A percentile compares a stretch with the other conserved stretches of the same genome.
These are phyloP conservation scores for Achaetomiella virescens DNA, from an alignment of 495 filamentous ascomycete species.

Conservation along the genomic window DNA sequence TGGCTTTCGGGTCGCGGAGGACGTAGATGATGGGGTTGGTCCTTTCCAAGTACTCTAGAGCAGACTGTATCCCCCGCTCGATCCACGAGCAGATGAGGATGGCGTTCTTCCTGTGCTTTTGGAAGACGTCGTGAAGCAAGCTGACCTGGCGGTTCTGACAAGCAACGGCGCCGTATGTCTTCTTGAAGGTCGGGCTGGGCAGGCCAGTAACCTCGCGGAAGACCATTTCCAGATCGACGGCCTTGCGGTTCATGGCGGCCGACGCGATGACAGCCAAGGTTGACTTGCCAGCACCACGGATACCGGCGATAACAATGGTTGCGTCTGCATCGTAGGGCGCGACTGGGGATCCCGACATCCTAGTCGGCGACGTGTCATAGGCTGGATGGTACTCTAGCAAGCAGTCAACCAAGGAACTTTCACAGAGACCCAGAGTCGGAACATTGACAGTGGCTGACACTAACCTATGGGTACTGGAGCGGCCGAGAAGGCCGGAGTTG, in stretches of 20 bases:
- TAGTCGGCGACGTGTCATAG: conserved; percentile 9
- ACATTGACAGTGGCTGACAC: not conserved
- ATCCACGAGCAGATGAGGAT: conserved; percentile 60
- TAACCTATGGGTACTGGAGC: conserved; percentile 4
- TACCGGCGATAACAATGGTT: conserved; percentile 63
- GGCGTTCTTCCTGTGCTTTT: conserved; percentile 50
- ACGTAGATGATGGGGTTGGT: conserved; percentile 64
- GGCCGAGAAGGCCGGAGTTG: not conserved
- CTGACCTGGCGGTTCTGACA: conserved; percentile 52
- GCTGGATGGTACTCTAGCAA: conserved; percentile 8
- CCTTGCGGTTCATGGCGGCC: conserved; percentile 52
- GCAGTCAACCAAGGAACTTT: not conserved
- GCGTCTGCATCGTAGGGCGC: conserved; percentile 48
- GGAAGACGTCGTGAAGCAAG: conserved; percentile 54
- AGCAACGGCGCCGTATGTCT: conserved; percentile 46
- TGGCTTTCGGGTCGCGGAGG: conserved; percentile 54
- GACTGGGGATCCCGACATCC: not conserved
- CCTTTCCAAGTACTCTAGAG: conserved; percentile 46
- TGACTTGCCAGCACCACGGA: conserved; percentile 64
- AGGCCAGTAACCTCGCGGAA: conserved; percentile 56
- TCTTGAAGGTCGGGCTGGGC: conserved; percentile 54
- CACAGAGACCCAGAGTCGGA: not conserved
- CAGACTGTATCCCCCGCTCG: conserved; percentile 49
- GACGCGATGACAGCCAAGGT: conserved; percentile 64
- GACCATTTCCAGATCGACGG: conserved; percentile 58